These are phyloP conservation scores for Aureobasidium subglaciale DNA, from an alignment of 2,329 filamentous ascomycete genomes.

Conservation along the genomic window DNA sequence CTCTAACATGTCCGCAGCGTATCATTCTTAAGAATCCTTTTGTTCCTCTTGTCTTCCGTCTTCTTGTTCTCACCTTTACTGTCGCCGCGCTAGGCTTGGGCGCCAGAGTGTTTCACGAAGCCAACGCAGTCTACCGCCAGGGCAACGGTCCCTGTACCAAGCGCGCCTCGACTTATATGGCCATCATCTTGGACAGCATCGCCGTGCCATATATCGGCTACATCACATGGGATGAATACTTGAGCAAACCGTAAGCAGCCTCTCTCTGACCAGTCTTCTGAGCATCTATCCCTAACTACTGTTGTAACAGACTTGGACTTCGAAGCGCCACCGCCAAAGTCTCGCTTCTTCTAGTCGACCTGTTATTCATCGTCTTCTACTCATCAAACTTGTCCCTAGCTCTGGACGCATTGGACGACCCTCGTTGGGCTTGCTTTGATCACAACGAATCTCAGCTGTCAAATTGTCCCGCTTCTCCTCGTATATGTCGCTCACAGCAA, in stretches of 20 bases:
- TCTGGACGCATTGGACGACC: slow-evolving; percentile 69
- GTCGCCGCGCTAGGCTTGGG: slow-evolving; percentile 74
- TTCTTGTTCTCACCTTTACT: slow-evolving; percentile 77
- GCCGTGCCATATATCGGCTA: slow-evolving; percentile 87
- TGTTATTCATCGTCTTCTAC: slow-evolving; percentile 97
- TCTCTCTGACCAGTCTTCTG: background rate
- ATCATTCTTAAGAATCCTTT: slow-evolving; percentile 73
- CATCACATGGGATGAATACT: slow-evolving; percentile 96
- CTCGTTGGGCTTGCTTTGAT: slow-evolving; percentile 45
- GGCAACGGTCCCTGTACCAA: slow-evolving; percentile 31
- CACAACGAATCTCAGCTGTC: slow-evolving; percentile 21
- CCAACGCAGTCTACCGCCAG: slow-evolving; percentile 27
- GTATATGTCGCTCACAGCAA: slow-evolving; percentile 57
- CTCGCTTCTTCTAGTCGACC: slow-evolving; percentile 79
- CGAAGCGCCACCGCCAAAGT: slow-evolving; percentile 80
- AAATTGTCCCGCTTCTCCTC: slow-evolving; percentile 29
- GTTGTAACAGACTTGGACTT: slow-evolving; percentile 55
- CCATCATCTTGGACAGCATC: slow-evolving; percentile 79
- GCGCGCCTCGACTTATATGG: slow-evolving; percentile 69
- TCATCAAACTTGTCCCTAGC: slow-evolving; percentile 86
- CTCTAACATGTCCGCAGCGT: slow-evolving; percentile 31
- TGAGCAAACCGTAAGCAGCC: slow-evolving; percentile 61
- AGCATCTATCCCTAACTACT: slow-evolving; percentile 10
- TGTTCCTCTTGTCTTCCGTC: slow-evolving; percentile 74
- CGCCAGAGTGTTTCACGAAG: slow-evolving; percentile 58